Percentiles rank a stretch among this genome's conserved stretches.
These are phyloP conservation scores for Fibroporia radiculosa DNA, from an alignment of 768 basidiomycete species.

Conservation along the genomic window DNA sequence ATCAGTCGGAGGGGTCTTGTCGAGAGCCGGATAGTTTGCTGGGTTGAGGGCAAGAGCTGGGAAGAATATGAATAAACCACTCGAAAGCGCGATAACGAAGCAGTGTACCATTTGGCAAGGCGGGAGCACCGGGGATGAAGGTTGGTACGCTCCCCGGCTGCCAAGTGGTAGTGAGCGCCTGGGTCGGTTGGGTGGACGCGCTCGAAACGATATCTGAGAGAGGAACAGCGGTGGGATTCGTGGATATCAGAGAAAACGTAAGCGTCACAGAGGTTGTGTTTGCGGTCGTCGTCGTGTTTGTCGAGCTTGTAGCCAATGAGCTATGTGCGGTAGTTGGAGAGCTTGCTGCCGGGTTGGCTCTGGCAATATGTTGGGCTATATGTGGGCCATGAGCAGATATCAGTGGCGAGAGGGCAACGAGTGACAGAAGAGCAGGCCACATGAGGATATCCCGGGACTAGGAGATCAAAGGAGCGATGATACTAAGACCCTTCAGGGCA, in stretches of 20 bases:
- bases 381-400: slow-evolving; percentile 30
- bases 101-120: slow-evolving; percentile 44
- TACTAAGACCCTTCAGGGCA: slow-evolving; percentile 1
- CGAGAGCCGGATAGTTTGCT: slow-evolving; percentile 60
- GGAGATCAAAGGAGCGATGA: slow-evolving; percentile 5
- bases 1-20: slow-evolving; percentile 50
- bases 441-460: slow-evolving; percentile 14
- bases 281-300: not conserved
- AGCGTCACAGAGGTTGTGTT: slow-evolving; percentile 12
- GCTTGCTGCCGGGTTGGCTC: slow-evolving; percentile 8
- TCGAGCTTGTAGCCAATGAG: not conserved
- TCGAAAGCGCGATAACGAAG: not conserved
- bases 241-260: slow-evolving; percentile 22
- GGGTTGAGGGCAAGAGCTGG: slow-evolving; percentile 38
- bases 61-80: not conserved
- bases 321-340: slow-evolving; percentile 2
- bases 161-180: slow-evolving; percentile 26
- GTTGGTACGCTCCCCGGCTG: slow-evolving; percentile 30
- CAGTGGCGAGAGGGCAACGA: slow-evolving; percentile 29
- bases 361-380: slow-evolving; percentile 10
- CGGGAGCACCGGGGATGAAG: slow-evolving; percentile 47
- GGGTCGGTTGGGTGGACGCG: slow-evolving; percentile 20
- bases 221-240: slow-evolving; percentile 29
- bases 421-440: slow-evolving; percentile 25
- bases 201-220: slow-evolving; percentile 22